Percentiles rank a stretch among this genome's conserved stretches.
Conservation (phyloP, 805 yeast species). For the Nakazawaea molendinolei region DNA sequence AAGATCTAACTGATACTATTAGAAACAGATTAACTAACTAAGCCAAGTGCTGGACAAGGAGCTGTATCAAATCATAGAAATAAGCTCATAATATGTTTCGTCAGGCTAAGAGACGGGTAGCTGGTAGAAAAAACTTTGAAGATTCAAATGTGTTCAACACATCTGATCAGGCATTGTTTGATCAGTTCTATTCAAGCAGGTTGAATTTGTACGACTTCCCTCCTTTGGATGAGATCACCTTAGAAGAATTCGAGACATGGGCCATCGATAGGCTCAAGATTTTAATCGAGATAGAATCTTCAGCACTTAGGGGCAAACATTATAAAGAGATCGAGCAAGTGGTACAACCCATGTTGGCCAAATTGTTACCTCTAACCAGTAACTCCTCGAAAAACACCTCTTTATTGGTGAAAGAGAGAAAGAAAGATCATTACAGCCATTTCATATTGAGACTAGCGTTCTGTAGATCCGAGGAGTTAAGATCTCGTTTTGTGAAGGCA, state of each 20-base stretch:
- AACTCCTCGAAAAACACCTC: slow-evolving; percentile 30
- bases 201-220: slow-evolving; percentile 71
- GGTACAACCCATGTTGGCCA: slow-evolving; percentile 59
- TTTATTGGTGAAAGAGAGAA: slow-evolving; percentile 49
- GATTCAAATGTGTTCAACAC: slow-evolving; percentile 24
- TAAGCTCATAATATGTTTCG: slow-evolving; percentile 69
- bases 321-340: slow-evolving; percentile 58
- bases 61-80: too few relatives aligned
- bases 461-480: slow-evolving; percentile 77
- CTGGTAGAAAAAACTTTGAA: slow-evolving; percentile 63
- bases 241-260: slow-evolving; percentile 93
- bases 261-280: slow-evolving; percentile 87
- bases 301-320: slow-evolving; percentile 55
- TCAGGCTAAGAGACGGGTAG: slow-evolving; percentile 66
- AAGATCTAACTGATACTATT: too few relatives aligned
- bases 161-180: slow-evolving; percentile 27
- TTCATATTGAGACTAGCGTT: slow-evolving; percentile 83
- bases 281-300: slow-evolving; percentile 77
- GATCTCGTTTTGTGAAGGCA: slow-evolving; percentile 70
- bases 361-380: slow-evolving; percentile 56
- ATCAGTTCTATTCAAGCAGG: slow-evolving; percentile 45
- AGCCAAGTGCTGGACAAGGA: too few relatives aligned
- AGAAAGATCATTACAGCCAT: slow-evolving; percentile 90
- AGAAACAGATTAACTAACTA: too few relatives aligned
- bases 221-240: slow-evolving; percentile 78